phyloP scores from a whole-genome alignment of 108 stramenopile genomes.

The Cyclotella sp. region DNA sequence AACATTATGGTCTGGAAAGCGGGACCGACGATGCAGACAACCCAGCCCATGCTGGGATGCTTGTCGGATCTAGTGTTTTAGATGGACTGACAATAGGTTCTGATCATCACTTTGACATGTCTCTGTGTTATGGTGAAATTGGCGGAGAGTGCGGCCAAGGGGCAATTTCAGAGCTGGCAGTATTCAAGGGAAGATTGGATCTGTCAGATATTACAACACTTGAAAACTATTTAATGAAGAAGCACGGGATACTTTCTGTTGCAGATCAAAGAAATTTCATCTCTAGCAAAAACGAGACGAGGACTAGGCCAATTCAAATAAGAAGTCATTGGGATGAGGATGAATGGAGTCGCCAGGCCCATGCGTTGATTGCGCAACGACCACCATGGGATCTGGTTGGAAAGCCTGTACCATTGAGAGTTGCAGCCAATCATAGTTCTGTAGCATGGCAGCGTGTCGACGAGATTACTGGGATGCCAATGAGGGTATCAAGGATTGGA shows the following conservation, averaged over 20 bases:
- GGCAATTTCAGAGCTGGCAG: slow-evolving; percentile 80
- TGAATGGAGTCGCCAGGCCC: slow-evolving; percentile 60
- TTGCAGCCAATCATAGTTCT: slow-evolving; percentile 64
- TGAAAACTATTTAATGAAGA: slow-evolving; percentile 74
- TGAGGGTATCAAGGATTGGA: slow-evolving; percentile 67
- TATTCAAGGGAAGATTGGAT: slow-evolving; percentile 75
- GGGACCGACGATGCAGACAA: slow-evolving; percentile 21
- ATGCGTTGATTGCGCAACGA: slow-evolving; percentile 65
- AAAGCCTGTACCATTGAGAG: slow-evolving; percentile 66
- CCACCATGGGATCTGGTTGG: slow-evolving; percentile 43
- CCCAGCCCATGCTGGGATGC: slow-evolving; percentile 20
- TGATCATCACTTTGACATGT: slow-evolving; percentile 85
- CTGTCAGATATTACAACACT: slow-evolving; percentile 58
- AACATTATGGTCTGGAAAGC: slow-evolving; percentile 29
- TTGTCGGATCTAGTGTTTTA: slow-evolving; percentile 50
- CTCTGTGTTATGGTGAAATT: slow-evolving; percentile 82
- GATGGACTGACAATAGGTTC: slow-evolving; percentile 88
- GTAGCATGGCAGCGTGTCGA: slow-evolving; percentile 76
- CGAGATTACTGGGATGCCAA: slow-evolving; percentile 68
- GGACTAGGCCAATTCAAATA: slow-evolving; percentile 29
- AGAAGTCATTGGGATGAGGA: slow-evolving; percentile 56
- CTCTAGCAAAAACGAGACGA: slow-evolving; percentile 21
- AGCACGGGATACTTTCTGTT: slow-evolving; percentile 66
- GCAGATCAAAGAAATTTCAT: slow-evolving; percentile 25
- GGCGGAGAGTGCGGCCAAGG: slow-evolving; percentile 65